Evolutionary conservation across 2,329 filamentous ascomycete species (phyloP).

Genomic region (Nemania abortiva): DNA sequence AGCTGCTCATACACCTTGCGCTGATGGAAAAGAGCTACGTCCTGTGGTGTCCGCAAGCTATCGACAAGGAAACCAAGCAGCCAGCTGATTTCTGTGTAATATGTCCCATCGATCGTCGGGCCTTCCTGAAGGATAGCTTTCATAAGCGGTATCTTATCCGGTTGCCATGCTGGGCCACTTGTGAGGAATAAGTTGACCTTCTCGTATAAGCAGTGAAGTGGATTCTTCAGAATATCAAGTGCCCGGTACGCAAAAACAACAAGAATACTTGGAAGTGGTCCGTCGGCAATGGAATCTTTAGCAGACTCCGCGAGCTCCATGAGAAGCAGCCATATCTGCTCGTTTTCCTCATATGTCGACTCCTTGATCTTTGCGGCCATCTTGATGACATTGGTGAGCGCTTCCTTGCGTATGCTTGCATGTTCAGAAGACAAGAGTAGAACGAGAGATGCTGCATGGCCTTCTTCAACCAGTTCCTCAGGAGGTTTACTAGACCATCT

Average conservation of each 20-base stretch:
- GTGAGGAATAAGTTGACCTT: slow-evolving; percentile 90
- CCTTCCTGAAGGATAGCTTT: slow-evolving; percentile 68
- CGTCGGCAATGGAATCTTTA: slow-evolving; percentile 63
- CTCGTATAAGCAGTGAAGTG: slow-evolving; percentile 83
- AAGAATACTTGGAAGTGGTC: slow-evolving; percentile 77
- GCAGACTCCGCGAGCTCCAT: slow-evolving; percentile 84
- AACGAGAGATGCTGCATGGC: slow-evolving; percentile 76
- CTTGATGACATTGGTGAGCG: slow-evolving; percentile 75
- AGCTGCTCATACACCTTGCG: slow-evolving; percentile 65
- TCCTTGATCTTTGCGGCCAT: slow-evolving; percentile 72
- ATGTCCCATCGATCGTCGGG: slow-evolving; percentile 54
- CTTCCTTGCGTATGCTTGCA: slow-evolving; percentile 81
- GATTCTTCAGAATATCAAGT: slow-evolving; percentile 77
- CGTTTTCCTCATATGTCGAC: slow-evolving; percentile 79
- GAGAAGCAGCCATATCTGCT: slow-evolving; percentile 82
- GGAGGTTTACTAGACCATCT: slow-evolving; percentile 82
- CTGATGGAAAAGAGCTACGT: slow-evolving; percentile 50
- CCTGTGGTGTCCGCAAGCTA: slow-evolving; percentile 46
- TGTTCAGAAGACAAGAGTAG: slow-evolving; percentile 81
- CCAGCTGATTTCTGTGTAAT: slow-evolving; percentile 52
- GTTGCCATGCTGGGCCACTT: slow-evolving; percentile 79
- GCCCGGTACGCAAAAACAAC: slow-evolving; percentile 80
- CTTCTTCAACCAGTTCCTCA: slow-evolving; percentile 83
- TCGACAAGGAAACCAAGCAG: slow-evolving; percentile 51
- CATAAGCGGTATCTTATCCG: slow-evolving; percentile 79